Base-by-base conservation (phyloP, 306 rosid genomes). In the Trifolium subterraneum region DNA sequence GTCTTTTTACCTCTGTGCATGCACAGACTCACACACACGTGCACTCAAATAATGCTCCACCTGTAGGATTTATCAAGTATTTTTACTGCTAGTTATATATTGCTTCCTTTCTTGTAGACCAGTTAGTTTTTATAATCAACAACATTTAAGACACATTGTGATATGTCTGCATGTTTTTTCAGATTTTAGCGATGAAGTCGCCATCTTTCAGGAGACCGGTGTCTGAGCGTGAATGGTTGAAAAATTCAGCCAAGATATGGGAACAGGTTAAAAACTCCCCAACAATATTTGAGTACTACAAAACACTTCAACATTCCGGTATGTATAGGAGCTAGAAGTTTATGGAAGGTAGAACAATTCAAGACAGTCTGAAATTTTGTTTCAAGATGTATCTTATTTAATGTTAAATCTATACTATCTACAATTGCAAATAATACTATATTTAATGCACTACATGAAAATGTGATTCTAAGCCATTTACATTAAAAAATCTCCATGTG, bases 171-270 rank as follows among this genome's bases (percentile, higher is more conserved):
- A 45, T 71, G 44, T 61, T n/a, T 68, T 68, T n/a, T 20, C 89
- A 91, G 97, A 89, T 91, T 75, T 71, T 91, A 69, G 83, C 95
- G 48, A 87, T 87, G 92, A 87, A 83, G 72, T 13, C 84, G 4
- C 88, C 89, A 15, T 88, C 93, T 33, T 90, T 90, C 67, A 55
- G 81, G 1, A 88, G 90, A 76, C 74, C 92, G 3, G 76, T 85
- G 20, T 85, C 88, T 10, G 98, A 93, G 80, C 98, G 98, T 9
- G 97, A 93, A 66, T 90, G 98, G 98, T 81, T 93, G 81, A 93
- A 89, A 79, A 87, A 85, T 85, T 87, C 96, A 11, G 93, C 86
- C 52, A 89, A 90, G 84, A 89, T 89, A 77, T 93, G 98, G 98
- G 98, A 90, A 38, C 78, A 78, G 64, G 87, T 90, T 77, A 93